Evolutionary conservation across 2,329 filamentous ascomycete species (phyloP), one percentile per base, ranked within the genome.

Genomic region (Diaporthe sp.): DNA sequence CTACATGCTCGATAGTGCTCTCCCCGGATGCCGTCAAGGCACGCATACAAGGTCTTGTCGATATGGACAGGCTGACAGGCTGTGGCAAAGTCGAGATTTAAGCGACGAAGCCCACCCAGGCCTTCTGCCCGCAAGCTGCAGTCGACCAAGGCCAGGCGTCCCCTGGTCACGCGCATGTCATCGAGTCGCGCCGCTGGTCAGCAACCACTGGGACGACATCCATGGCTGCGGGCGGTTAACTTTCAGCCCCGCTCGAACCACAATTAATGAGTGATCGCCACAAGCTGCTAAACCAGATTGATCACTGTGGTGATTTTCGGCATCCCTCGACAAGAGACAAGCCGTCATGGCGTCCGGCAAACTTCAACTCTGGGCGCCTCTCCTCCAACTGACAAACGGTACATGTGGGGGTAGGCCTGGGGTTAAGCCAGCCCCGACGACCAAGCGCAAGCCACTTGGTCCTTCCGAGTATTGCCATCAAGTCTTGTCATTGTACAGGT

Each of bases 161-260:
- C 19, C 44, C 42, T 39, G 15, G n/a, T 37, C 22, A 30, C 32
- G 44, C 35, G 56, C 56, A 59, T 63, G 42, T 63, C 55, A 59
- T 51, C 68, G 39, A 59, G 50, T 39, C 69, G 47, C 59, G 70
- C 70, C 70, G 70, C 44, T 53, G 70, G 63, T 63, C 70, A 53
- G 17, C 44, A 53, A 51, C 69, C 44, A 51, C 27, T 71, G 56
- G 50, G 47, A 63, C 55, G 47, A 71, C 44, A 37, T 68, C 47
- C 63, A 39, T 68, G 63, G 47, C 32, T 30, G 35, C 39, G 63
- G 63, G 63, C 63, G 32, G 47, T 47, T 68, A 39, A 50, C 44
- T 68, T 39, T 53, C 63, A 68, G 63, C 47, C 63, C 63, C 63
- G 63, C 63, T 68, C 63, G 47, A 68, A 39, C 63, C 63, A 39